Conservation (phyloP, 108 stramenopile genomes). For the Parietichytrium sp. region DNA sequence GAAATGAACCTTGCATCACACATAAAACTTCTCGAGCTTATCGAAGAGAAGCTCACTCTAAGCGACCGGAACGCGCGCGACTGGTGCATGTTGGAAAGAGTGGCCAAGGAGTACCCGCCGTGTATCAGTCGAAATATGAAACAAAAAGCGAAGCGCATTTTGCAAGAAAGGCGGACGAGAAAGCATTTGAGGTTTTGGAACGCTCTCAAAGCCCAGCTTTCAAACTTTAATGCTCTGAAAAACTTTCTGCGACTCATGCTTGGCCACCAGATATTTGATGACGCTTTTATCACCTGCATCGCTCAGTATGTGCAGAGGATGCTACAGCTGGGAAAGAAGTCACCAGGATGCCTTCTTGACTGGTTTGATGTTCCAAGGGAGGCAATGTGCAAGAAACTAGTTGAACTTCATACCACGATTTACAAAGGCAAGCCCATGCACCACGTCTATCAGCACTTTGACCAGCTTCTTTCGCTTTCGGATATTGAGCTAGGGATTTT, state of each 20-base stretch:
- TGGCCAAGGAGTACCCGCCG: not conserved
- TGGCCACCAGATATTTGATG: conserved; percentile 32
- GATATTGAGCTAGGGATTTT: conserved; percentile 10
- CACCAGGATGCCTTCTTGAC: not conserved
- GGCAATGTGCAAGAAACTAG: not conserved
- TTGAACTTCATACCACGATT: not conserved
- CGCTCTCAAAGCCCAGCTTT: not conserved
- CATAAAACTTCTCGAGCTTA: conserved; percentile 19
- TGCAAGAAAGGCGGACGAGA: not conserved
- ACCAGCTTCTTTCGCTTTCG: not conserved
- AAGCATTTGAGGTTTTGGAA: not conserved
- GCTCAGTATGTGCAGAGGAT: not conserved
- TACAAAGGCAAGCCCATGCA: conserved; percentile 6
- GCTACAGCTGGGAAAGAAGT: not conserved
- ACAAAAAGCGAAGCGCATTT: not conserved
- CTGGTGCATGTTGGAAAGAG: not conserved
- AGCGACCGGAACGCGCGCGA: conserved; percentile 21
- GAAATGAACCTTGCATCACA: too few species aligned
- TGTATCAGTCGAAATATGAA: not conserved
- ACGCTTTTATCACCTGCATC: not conserved
- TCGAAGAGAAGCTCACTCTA: not conserved
- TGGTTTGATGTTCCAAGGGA: not conserved
- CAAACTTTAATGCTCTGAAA: not conserved
- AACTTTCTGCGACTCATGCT: not conserved
- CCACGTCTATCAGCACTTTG: conserved; percentile 4